Conservation (phyloP, 148 eudicot species). For the Cornus florida region DNA sequence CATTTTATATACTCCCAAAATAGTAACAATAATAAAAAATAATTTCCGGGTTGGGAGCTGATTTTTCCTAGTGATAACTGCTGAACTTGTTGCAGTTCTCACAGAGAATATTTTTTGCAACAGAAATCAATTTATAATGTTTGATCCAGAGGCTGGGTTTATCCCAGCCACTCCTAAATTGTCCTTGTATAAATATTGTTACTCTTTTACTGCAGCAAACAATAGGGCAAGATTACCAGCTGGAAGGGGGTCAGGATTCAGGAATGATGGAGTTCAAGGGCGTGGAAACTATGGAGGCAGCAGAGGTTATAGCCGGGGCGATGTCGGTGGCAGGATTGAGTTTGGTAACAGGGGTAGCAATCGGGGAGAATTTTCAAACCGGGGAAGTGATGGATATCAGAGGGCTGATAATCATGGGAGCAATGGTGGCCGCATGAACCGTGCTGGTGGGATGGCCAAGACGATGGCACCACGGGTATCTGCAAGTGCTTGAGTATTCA, state of each 20-base stretch:
- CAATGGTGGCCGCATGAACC: constrained; percentile 41
- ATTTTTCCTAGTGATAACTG: not conserved
- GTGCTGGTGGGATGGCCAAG: constrained; percentile 50
- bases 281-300: constrained; percentile 65
- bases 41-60: no score
- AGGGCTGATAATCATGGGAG: constrained; percentile 34
- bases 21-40: no score
- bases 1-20: no score
- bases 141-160: not conserved
- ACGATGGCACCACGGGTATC: constrained; percentile 44
- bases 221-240: constrained; percentile 55
- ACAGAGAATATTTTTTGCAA: no score
- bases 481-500: constrained; percentile 42
- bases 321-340: constrained; percentile 45
- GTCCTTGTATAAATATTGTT: not conserved
- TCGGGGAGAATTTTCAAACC: constrained; percentile 45
- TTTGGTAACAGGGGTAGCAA: constrained; percentile 51
- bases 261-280: constrained; percentile 70
- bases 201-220: constrained; percentile 30
- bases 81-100: not conserved
- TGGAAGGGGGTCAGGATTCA: constrained; percentile 68
- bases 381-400: constrained; percentile 59
- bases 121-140: not conserved
- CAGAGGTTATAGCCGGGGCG: constrained; percentile 67
- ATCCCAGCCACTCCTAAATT: not conserved